Conservation (phyloP, 1,139 yeast species). For the Candida smagusa region DNA sequence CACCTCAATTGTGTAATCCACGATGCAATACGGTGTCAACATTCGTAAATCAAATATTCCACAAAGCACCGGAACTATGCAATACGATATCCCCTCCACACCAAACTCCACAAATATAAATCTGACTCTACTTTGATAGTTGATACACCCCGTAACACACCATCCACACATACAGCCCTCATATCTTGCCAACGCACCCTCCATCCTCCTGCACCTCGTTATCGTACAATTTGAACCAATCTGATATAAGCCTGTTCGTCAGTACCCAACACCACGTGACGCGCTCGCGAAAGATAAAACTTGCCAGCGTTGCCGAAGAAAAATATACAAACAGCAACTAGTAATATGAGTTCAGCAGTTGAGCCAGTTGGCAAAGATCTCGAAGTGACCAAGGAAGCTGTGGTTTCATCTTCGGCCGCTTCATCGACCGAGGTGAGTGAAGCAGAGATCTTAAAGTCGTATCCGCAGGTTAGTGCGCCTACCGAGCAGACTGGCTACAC, state of each 20-base stretch:
- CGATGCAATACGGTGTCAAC: no score
- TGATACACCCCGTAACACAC: no score
- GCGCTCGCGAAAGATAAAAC: neutral
- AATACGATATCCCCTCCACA: no score
- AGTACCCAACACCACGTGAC: neutral
- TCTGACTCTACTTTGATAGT: no score
- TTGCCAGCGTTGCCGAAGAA: slow-evolving; percentile 2
- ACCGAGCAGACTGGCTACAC: slow-evolving; percentile 71
- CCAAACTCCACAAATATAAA: no score
- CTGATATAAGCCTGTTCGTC: neutral
- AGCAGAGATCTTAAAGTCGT: slow-evolving; percentile 40
- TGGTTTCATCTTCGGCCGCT: slow-evolving; percentile 1
- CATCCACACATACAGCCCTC: no score
- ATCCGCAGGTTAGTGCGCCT: slow-evolving; percentile 67
- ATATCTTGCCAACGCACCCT: no score
- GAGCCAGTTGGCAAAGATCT: neutral
- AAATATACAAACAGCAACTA: slow-evolving; percentile 1
- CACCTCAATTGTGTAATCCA: no score
- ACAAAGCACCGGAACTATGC: no score
- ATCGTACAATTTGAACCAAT: no score
- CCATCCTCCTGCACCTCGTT: no score
- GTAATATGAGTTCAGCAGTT: neutral
- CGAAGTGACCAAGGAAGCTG: slow-evolving; percentile 1
- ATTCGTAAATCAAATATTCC: no score
- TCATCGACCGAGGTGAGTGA: slow-evolving; percentile 13